Evolutionary conservation across 2,329 filamentous ascomycete genomes (phyloP), one percentile per base, ranked within the genome.

Genomic region (Chaetomiaceae sp.): DNA sequence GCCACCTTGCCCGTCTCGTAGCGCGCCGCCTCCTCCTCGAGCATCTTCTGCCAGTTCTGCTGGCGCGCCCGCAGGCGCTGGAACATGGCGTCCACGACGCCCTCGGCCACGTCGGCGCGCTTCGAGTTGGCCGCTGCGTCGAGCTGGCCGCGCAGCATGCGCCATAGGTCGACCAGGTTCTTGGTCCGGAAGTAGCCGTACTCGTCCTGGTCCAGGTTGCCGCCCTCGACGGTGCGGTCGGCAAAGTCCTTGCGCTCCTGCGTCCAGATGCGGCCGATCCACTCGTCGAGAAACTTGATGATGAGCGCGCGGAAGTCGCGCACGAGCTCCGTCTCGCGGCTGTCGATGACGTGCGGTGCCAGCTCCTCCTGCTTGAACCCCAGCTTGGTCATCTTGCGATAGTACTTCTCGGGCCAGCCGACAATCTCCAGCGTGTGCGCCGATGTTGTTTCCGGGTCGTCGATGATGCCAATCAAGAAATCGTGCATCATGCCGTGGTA

Each of bases 401-500:
- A 95, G 70, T 98, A 98, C 62, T 91, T 93, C 53, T 94, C 88
- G 5, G 87, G 88, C 84, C 91, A 98, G 61, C 94, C 86, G 59
- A 97, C 84, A 56, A 98, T 94, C 53, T 88, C 84, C 17, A 98
- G 79, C 58, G 93, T 86, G 62, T 95, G 88, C 18, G 85, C 84
- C 1, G 90, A 90, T 38, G 81, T 88, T n/a, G 88, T 78, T 42
- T 89, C 81, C 1, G 86, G 79, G 59, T 95, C 87, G 57, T 96
- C 86, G 49, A 97, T 83, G 62, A 89, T 81, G 20, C 73, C 79
- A 43, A 94, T 71, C 9, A 98, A 75, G 64, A 93, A 95, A 65
- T 96, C 88, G 69, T 95, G 93, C 91, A 98, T 97, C 56, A 91
- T 78, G 54, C 79, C 76, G 69, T 98, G 93, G 64, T 98, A 98